A percentile compares a stretch with the other conserved stretches of the same genome.
Conservation (phyloP, 75 land plant genomes). For the Pinus taeda region DNA sequence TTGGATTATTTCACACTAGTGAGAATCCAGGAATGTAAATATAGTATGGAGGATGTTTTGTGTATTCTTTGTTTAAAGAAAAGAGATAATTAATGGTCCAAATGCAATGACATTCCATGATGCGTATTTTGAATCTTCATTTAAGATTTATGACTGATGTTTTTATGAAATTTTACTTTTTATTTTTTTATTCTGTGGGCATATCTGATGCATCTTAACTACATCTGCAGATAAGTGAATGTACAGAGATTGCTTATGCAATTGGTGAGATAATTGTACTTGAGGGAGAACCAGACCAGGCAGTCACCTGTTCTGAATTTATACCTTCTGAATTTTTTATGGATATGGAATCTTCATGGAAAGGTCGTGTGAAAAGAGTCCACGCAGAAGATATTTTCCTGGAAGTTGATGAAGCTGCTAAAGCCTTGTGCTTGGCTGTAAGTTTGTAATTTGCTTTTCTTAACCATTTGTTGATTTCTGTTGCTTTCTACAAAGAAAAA, state of each 20-base stretch:
- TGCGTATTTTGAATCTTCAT: too few species aligned
- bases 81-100: too few species aligned
- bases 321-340: constrained; percentile 85
- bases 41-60: too few species aligned
- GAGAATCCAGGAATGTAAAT: too few species aligned
- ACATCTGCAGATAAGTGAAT: constrained; percentile 55
- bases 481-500: neutral
- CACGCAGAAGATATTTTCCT: constrained; percentile 60
- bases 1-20: too few species aligned
- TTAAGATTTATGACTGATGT: too few species aligned
- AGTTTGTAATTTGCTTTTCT: neutral
- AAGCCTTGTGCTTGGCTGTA: constrained; percentile 57
- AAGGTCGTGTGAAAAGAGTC: constrained; percentile 71
- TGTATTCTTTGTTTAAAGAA: too few species aligned
- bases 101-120: too few species aligned
- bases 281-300: constrained; percentile 57
- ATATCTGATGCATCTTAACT: neutral
- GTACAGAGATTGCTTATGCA: constrained; percentile 40
- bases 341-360: constrained; percentile 89
- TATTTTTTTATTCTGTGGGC: too few species aligned
- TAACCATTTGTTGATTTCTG: neutral
- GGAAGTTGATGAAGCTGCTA: constrained; percentile 73
- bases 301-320: constrained; percentile 25
- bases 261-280: constrained; percentile 51
- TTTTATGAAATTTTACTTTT: too few species aligned